Evolutionary conservation across 1,284 basidiomycete species (phyloP).

Genomic region (Retiboletus flavoniger): DNA sequence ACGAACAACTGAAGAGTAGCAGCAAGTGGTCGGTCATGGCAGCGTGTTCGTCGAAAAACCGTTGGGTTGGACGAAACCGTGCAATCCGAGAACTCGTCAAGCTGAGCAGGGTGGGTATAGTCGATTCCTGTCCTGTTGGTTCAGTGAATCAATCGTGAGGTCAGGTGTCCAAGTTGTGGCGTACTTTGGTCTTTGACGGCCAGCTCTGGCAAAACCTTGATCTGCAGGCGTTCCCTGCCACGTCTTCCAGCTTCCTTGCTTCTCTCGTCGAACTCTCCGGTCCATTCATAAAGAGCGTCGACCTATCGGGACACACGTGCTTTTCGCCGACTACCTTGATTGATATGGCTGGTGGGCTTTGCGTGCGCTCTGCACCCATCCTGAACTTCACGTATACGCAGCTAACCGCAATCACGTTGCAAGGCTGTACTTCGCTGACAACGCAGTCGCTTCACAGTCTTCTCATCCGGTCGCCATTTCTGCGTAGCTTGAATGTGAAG

Average conservation of each 20-base stretch:
- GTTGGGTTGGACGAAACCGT: constrained; percentile 71
- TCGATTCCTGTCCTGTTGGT: constrained; percentile 21
- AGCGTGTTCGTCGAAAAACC: constrained; percentile 54
- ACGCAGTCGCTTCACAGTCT: constrained; percentile 69
- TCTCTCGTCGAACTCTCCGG: constrained; percentile 55
- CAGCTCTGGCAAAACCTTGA: constrained; percentile 78
- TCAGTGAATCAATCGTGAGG: constrained; percentile 12
- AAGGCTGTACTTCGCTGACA: constrained; percentile 69
- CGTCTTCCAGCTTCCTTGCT: constrained; percentile 50
- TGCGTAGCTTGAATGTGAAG: constrained; percentile 64
- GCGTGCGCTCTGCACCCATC: constrained; percentile 39
- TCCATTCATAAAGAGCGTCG: constrained; percentile 64
- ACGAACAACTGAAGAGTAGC: constrained; percentile 41
- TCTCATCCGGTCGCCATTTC: constrained; percentile 62
- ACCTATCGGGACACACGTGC: constrained; percentile 63
- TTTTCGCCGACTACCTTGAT: constrained; percentile 52
- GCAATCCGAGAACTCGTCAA: constrained; percentile 78
- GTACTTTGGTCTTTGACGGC: constrained; percentile 77
- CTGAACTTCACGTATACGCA: constrained; percentile 51
- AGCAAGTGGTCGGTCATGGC: constrained; percentile 57
- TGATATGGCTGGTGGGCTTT: constrained; percentile 54
- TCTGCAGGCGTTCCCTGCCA: constrained; percentile 56
- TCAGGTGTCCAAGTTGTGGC: constrained; percentile 85
- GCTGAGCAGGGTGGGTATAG: constrained; percentile 67
- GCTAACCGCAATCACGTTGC: constrained; percentile 69